phyloP scores from a whole-genome alignment of 1,139 yeast genomes.

The Debaryomyces nepalensis region DNA sequence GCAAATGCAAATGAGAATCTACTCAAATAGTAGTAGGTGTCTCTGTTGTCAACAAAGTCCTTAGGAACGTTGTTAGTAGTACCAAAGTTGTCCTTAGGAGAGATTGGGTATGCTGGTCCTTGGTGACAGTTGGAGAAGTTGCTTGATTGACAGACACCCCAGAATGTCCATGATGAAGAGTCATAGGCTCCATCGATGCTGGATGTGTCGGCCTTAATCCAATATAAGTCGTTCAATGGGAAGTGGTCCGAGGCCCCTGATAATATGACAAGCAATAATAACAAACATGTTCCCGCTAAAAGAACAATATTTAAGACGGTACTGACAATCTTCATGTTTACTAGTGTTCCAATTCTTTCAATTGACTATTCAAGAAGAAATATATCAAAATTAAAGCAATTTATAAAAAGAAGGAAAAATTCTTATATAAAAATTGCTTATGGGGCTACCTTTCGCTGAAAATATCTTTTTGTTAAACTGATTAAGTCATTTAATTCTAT shows the following conservation, averaged over 20 bases:
- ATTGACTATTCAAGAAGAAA: conserved; percentile 9
- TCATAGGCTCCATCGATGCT: conserved; percentile 57
- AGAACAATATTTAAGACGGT: conserved; percentile 45
- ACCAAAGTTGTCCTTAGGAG: conserved; percentile 72
- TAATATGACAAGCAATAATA: conserved; percentile 63
- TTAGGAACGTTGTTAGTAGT: conserved; percentile 55
- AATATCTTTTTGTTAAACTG: conserved; percentile 11
- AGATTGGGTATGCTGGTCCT: conserved; percentile 66
- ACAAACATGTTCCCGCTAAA: conserved; percentile 57
- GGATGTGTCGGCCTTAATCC: conserved; percentile 73
- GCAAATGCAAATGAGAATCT: conserved; percentile 73
- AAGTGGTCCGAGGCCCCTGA: conserved; percentile 65
- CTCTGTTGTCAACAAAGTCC: conserved; percentile 58
- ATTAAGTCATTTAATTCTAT: conserved; percentile 13
- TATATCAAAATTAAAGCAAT: not conserved
- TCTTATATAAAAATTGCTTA: conserved; percentile 10
- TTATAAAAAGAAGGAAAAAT: conserved; percentile 6
- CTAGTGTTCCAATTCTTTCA: not conserved
- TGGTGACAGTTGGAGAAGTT: conserved; percentile 48
- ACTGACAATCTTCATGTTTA: conserved; percentile 39
- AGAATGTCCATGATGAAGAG: conserved; percentile 74
- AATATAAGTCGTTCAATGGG: conserved; percentile 70
- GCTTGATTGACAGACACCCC: conserved; percentile 69
- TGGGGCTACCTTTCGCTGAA: conserved; percentile 12
- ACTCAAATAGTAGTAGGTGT: conserved; percentile 67